Percentiles rank a stretch among this genome's conserved stretches.
These are phyloP conservation scores for Trametes cingulata DNA, from an alignment of 768 basidiomycete species.

Conservation along the genomic window DNA sequence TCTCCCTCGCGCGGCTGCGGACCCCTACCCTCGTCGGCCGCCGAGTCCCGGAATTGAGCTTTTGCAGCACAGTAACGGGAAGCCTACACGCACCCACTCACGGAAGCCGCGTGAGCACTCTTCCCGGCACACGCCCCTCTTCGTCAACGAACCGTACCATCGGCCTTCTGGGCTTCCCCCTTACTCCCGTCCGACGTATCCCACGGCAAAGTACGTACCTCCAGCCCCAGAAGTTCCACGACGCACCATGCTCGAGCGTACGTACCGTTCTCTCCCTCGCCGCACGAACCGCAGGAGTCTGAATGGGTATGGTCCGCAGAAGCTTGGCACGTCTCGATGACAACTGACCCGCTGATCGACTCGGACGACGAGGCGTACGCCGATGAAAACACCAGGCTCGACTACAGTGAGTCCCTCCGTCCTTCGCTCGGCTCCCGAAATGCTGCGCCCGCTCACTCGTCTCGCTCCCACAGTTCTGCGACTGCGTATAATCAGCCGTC, in stretches of 20 bases:
- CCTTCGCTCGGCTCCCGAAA: conserved; percentile 5
- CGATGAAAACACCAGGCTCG: conserved; percentile 64
- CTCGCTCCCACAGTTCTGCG: conserved; percentile 50
- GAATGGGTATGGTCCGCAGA: conserved; percentile 41
- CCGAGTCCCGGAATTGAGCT: conserved; percentile 14
- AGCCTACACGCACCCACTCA: conserved; percentile 23
- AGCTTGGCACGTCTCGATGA: conserved; percentile 68
- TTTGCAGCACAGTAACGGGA: conserved; percentile 21
- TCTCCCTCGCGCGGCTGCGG: conserved; percentile 12
- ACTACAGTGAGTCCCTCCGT: conserved; percentile 54
- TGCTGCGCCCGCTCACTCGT: conserved; percentile 2
- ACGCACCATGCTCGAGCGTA: conserved; percentile 64
- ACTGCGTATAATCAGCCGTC: conserved; percentile 56
- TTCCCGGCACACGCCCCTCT: conserved; percentile 16
- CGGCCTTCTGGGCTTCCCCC: conserved; percentile 3
- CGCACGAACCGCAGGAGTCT: not conserved
- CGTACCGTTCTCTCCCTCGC: conserved; percentile 25
- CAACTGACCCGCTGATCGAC: conserved; percentile 70
- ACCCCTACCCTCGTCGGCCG: conserved; percentile 21
- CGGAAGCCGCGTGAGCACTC: conserved; percentile 17
- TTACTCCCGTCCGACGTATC: conserved; percentile 32
- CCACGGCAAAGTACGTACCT: conserved; percentile 37
- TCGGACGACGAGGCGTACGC: conserved; percentile 74
- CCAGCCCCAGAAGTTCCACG: conserved; percentile 22
- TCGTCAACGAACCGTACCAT: conserved; percentile 11